Conservation (phyloP, 2,329 filamentous ascomycete species). For the Chrysoporthe puriensis region DNA sequence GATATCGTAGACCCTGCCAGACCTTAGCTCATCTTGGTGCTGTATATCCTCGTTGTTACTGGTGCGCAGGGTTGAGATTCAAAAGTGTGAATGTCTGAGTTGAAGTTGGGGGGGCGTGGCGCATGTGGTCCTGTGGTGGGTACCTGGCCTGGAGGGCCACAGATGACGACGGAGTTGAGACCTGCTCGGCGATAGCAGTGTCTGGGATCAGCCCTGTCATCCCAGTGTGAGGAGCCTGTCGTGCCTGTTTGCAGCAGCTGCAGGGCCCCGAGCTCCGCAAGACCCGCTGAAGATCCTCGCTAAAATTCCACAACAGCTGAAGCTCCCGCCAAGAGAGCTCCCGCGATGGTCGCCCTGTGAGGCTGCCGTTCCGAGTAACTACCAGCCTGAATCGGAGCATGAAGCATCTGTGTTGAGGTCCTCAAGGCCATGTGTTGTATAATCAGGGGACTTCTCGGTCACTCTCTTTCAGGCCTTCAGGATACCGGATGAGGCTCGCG, state of each 20-base stretch:
- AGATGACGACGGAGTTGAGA: slow-evolving; percentile 10
- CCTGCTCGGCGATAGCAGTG: neutral
- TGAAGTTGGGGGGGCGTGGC: neutral
- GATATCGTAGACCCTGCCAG: slow-evolving; percentile 7
- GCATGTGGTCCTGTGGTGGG: neutral
- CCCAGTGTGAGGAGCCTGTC: neutral
- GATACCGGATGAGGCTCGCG: slow-evolving; percentile 23
- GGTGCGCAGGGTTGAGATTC: slow-evolving; percentile 9
- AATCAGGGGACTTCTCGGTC: neutral
- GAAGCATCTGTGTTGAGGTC: neutral
- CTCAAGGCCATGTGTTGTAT: slow-evolving; percentile 12
- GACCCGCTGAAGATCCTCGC: neutral
- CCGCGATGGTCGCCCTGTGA: neutral
- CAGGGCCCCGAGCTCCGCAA: neutral
- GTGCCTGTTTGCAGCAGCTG: slow-evolving; percentile 1
- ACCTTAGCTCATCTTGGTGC: slow-evolving; percentile 25
- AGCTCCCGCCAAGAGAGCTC: neutral
- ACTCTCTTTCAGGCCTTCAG: slow-evolving; percentile 1
- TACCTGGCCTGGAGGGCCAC: neutral
- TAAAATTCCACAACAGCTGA: neutral
- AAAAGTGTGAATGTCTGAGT: neutral
- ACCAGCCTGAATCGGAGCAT: neutral
- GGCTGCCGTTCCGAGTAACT: neutral
- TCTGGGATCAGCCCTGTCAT: slow-evolving; percentile 15
- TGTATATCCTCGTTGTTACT: neutral